Percentiles rank a stretch among this genome's conserved stretches.
Conservation (phyloP, 495 filamentous ascomycete species). For the Sporormia fimetaria region DNA sequence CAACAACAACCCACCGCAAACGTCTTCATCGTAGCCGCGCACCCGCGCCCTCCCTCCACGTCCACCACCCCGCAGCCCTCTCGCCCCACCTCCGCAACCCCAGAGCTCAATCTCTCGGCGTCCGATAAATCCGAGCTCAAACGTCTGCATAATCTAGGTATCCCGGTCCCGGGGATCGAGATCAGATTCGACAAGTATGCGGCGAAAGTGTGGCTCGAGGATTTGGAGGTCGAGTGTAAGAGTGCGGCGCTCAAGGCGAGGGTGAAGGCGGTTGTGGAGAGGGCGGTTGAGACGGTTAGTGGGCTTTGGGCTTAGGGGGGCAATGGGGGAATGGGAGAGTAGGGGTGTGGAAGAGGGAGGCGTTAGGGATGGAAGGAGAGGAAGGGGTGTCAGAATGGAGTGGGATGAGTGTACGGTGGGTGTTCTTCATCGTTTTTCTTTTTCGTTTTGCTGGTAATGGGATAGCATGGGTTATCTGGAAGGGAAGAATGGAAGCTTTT, state of each 20-base stretch:
- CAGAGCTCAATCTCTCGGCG: not conserved
- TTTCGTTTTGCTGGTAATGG: too few relatives aligned
- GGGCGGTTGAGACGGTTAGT: conserved; percentile 81
- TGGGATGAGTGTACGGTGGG: not conserved
- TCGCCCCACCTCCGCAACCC: not conserved
- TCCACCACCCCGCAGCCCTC: conserved; percentile 33
- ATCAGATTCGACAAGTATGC: conserved; percentile 82
- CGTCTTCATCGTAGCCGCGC: conserved; percentile 27
- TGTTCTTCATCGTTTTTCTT: not conserved
- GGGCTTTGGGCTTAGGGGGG: conserved; percentile 47
- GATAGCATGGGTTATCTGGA: too few relatives aligned
- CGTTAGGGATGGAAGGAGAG: not conserved
- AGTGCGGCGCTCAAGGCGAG: conserved; percentile 63
- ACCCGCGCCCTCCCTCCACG: conserved; percentile 22
- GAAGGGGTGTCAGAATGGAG: not conserved
- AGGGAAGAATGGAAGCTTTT: too few relatives aligned
- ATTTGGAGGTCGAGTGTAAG: conserved; percentile 74
- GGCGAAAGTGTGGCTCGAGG: conserved; percentile 84
- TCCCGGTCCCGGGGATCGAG: conserved; percentile 77
- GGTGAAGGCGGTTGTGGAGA: conserved; percentile 77
- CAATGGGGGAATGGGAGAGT: not conserved
- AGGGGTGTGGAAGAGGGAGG: not conserved
- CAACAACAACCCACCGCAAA: conserved; percentile 1
- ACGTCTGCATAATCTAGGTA: conserved; percentile 64
- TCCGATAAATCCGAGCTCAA: conserved; percentile 47